phyloP scores from a whole-genome alignment of 2,329 filamentous ascomycete genomes.

The Plectosphaerella sp. region DNA sequence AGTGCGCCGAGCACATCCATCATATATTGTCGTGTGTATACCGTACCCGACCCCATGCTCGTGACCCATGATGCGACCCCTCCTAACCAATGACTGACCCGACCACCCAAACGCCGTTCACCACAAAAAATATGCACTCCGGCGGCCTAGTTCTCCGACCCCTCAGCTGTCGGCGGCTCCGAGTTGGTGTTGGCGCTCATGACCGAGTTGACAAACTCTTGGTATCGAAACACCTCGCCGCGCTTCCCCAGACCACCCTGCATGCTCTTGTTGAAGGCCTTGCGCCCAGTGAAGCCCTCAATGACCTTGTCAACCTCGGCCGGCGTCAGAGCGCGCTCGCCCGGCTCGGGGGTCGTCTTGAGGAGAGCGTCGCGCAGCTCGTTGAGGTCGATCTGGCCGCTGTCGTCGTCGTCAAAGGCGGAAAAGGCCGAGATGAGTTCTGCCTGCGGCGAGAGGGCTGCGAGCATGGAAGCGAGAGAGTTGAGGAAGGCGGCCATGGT shows the following conservation, averaged over 20 bases:
- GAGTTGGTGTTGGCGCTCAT: conserved; percentile 45
- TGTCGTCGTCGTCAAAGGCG: conserved; percentile 94
- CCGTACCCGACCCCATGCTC: not conserved
- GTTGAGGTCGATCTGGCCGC: conserved; percentile 80
- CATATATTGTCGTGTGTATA: not conserved
- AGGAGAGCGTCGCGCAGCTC: conserved; percentile 81
- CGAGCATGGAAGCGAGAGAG: conserved; percentile 69
- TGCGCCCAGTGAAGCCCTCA: conserved; percentile 75
- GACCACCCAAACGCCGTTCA: not conserved
- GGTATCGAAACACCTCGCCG: conserved; percentile 89
- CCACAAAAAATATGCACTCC: conserved; percentile 1
- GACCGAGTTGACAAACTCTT: conserved; percentile 79
- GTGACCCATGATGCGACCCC: not conserved
- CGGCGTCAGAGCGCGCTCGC: conserved; percentile 59
- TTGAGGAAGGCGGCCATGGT: conserved; percentile 84
- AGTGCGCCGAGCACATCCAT: too few species aligned
- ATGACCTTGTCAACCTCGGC: conserved; percentile 84
- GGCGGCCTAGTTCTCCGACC: conserved; percentile 13
- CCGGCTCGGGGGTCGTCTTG: conserved; percentile 73
- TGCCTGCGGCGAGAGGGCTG: conserved; percentile 67
- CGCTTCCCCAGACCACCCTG: conserved; percentile 54
- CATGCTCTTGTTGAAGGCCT: conserved; percentile 70
- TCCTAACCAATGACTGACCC: not conserved
- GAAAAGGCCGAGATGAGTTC: conserved; percentile 89
- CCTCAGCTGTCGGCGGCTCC: conserved; percentile 21